Percentiles rank a stretch among this genome's conserved stretches.
phyloP scores from a whole-genome alignment of 306 rosid genomes.

The Quercus ilex region DNA sequence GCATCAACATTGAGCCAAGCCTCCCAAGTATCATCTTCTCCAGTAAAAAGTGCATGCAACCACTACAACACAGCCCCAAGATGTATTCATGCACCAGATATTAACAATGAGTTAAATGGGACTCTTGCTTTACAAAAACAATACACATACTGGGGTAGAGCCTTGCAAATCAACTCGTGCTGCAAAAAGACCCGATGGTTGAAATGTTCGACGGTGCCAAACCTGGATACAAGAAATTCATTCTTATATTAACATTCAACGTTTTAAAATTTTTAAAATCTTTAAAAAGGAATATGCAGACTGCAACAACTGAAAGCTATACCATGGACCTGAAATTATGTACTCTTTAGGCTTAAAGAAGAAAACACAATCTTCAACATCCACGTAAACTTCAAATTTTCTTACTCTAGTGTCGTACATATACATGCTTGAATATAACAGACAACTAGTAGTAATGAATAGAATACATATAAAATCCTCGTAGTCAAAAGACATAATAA shows the following conservation, averaged over 20 bases:
- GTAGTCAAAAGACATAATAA: background rate
- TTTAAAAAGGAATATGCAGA: background rate
- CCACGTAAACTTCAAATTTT: background rate
- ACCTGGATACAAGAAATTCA: constrained; percentile 47
- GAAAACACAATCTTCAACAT: background rate
- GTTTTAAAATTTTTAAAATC: too few species aligned
- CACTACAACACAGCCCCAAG: constrained; percentile 58
- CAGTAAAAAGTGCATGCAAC: constrained; percentile 87
- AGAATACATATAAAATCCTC: background rate
- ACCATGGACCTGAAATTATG: background rate
- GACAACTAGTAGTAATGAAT: background rate
- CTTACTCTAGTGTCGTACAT: background rate
- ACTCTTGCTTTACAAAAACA: constrained; percentile 15
- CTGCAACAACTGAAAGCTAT: background rate
- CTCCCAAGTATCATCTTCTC: constrained; percentile 97
- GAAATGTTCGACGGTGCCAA: constrained; percentile 95
- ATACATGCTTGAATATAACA: background rate
- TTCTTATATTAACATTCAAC: background rate
- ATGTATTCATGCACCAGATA: constrained; percentile 21
- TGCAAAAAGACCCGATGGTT: constrained; percentile 98
- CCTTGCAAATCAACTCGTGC: constrained; percentile 97
- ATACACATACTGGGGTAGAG: constrained; percentile 61
- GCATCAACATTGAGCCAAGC: constrained; percentile 90
- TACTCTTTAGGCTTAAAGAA: background rate
- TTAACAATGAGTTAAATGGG: background rate